Evolutionary conservation across 1,139 yeast species (phyloP).

Genomic region (Meyerozyma carpophila): DNA sequence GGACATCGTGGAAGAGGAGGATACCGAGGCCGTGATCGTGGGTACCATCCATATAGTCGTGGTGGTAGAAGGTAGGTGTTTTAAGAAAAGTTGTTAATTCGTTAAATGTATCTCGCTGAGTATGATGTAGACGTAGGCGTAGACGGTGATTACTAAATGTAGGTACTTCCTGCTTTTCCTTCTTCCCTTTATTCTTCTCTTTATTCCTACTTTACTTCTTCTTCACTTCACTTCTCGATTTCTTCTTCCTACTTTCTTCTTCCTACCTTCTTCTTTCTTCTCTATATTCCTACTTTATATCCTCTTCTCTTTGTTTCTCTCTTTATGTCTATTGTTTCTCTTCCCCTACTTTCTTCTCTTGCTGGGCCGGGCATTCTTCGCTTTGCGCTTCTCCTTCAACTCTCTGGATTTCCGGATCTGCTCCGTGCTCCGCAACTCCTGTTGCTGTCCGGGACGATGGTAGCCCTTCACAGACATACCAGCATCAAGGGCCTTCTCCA

Average conservation of each 20-base stretch:
- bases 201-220: too few species aligned
- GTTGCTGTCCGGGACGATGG: constrained; percentile 42
- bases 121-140: too few species aligned
- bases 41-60: constrained; percentile 30
- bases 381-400: constrained; percentile 63
- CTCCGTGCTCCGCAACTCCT: constrained; percentile 64
- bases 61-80: constrained; percentile 18
- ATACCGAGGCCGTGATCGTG: constrained; percentile 17
- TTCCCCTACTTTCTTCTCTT: constrained; percentile 17
- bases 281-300: too few species aligned
- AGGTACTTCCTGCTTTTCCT: too few species aligned
- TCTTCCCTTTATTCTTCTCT: too few species aligned
- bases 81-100: neutral
- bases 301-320: too few species aligned
- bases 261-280: too few species aligned
- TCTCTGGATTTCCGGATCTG: constrained; percentile 77
- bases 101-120: too few species aligned
- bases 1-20: constrained; percentile 22
- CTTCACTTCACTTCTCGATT: too few species aligned
- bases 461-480: constrained; percentile 76
- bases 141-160: too few species aligned
- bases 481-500: constrained; percentile 70
- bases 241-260: too few species aligned
- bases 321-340: too few species aligned
- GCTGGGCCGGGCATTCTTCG: constrained; percentile 81